These are phyloP conservation scores for Beauveria bassiana DNA, from an alignment of 2,329 filamentous ascomycete genomes.

Conservation along the genomic window DNA sequence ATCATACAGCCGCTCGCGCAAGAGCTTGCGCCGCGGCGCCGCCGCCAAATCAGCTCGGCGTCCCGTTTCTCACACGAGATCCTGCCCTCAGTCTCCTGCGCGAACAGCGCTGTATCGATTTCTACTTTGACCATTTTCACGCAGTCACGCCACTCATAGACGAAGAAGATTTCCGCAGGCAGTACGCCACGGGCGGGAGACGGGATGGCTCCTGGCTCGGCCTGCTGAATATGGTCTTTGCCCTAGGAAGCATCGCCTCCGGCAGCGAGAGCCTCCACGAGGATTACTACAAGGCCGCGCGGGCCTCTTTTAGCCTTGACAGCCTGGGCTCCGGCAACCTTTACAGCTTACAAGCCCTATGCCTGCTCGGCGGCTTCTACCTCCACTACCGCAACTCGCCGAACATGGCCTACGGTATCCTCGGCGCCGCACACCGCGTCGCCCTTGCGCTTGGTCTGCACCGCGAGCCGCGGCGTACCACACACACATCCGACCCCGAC, in stretches of 20 bases:
- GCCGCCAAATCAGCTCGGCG: conserved; percentile 21
- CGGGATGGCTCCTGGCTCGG: conserved; percentile 52
- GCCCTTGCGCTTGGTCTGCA: conserved; percentile 67
- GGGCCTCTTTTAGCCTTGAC: conserved; percentile 45
- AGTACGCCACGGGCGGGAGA: conserved; percentile 41
- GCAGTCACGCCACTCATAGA: conserved; percentile 53
- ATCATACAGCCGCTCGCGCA: conserved; percentile 19
- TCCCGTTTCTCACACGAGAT: conserved; percentile 30
- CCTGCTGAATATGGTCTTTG: conserved; percentile 55
- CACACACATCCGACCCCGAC: conserved; percentile 31
- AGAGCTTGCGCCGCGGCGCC: conserved; percentile 18
- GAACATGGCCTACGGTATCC: conserved; percentile 67
- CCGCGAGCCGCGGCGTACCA: conserved; percentile 39
- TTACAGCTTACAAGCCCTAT: conserved; percentile 65
- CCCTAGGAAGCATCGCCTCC: conserved; percentile 52
- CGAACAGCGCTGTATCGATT: conserved; percentile 41
- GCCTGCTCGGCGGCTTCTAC: conserved; percentile 67
- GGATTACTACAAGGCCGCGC: conserved; percentile 48
- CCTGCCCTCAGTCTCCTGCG: conserved; percentile 29
- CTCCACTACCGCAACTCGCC: conserved; percentile 71
- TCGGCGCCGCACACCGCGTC: conserved; percentile 65
- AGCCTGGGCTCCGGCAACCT: conserved; percentile 54
- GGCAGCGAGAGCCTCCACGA: conserved; percentile 48
- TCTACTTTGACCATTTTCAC: conserved; percentile 55
- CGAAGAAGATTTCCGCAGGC: conserved; percentile 49